Percentiles rank a stretch among this genome's conserved stretches.
These are phyloP conservation scores for Westerdykella aurantiaca DNA, from an alignment of 2,329 filamentous ascomycete genomes.

Conservation along the genomic window DNA sequence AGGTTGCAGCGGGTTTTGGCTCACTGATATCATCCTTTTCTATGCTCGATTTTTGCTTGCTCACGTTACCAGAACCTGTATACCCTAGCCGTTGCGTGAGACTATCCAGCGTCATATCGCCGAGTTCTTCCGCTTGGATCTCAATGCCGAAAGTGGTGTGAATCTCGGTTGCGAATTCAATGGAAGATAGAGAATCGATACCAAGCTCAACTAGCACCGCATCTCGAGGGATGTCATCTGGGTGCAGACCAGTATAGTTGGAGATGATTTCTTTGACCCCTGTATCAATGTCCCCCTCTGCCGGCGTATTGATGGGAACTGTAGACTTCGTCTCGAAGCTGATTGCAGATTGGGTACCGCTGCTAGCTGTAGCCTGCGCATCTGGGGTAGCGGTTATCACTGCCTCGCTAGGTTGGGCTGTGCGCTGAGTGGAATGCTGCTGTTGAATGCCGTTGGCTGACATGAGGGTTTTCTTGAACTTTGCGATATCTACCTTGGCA, in stretches of 20 bases:
- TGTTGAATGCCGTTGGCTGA: too few relatives aligned
- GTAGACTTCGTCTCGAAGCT: slow-evolving; percentile 36
- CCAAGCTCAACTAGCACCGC: slow-evolving; percentile 3
- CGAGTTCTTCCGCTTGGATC: slow-evolving; percentile 1
- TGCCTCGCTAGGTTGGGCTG: not conserved
- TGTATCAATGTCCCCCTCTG: not conserved
- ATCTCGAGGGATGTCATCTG: slow-evolving; percentile 1
- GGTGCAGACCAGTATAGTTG: slow-evolving; percentile 7
- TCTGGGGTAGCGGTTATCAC: slow-evolving; percentile 2
- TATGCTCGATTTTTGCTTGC: too few relatives aligned
- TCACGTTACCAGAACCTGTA: not conserved
- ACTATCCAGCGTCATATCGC: slow-evolving; percentile 1
- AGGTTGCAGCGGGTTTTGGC: too few relatives aligned
- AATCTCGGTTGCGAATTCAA: slow-evolving; percentile 6
- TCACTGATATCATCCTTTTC: too few relatives aligned
- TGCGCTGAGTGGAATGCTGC: too few relatives aligned
- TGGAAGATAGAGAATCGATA: slow-evolving; percentile 3
- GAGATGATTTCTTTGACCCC: slow-evolving; percentile 10
- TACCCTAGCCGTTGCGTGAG: not conserved
- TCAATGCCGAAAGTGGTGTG: slow-evolving; percentile 5
- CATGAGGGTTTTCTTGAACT: slow-evolving; percentile 3
- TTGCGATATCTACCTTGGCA: slow-evolving; percentile 9
- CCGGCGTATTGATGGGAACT: too few relatives aligned
- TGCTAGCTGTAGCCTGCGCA: slow-evolving; percentile 50
- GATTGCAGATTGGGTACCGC: slow-evolving; percentile 85